Base-by-base conservation (phyloP, 176 grass and related monocot genomes). In the Pharus latifolius region DNA sequence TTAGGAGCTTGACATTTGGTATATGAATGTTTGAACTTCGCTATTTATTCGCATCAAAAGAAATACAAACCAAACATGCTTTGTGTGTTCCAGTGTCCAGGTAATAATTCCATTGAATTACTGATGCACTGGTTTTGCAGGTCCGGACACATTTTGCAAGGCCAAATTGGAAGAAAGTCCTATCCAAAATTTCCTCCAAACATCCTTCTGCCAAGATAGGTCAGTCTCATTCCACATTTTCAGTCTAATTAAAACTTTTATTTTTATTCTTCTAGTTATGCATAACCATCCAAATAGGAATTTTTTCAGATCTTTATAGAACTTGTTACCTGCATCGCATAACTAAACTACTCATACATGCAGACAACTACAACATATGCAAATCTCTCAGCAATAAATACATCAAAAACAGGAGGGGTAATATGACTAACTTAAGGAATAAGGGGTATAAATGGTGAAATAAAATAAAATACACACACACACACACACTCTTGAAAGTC, bases 101-200 rank as follows among this genome's bases (percentile, higher is more conserved):
- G 24, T 60, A 2, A 11, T 70, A 26, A 35, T 75, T 60, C 30
- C 6, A 42, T 49, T 22, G 19, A 0, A 22, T 66, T 60, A 66
- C 25, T 73, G 28, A 58, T 43, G 14, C 42, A 57, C 15, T 78
- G 1, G 45, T 66, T 64, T 64, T 60, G 45, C 73, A 97, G 94
- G 94, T 97, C 17, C 63, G 81, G 48, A 93, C 94, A 34, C 83
- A 92, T 82, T 98, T 98, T 83, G 86, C 94, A 59, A 98, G 94
- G 42, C 94, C 94, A 33, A 98, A 98, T 74, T 92, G 91, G 85
- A 63, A 73, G 57, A 98, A 63, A 45, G 94, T 98, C 33, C 75
- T 98, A 62, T 88, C 86, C 78, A 74, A 80, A 65, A 63, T 98
- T 60, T 81, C 89, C 5, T 24, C 72, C 40, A 92, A 86, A 75